phyloP scores from a whole-genome alignment of 306 rosid species.

The Begonia loranthoides region DNA sequence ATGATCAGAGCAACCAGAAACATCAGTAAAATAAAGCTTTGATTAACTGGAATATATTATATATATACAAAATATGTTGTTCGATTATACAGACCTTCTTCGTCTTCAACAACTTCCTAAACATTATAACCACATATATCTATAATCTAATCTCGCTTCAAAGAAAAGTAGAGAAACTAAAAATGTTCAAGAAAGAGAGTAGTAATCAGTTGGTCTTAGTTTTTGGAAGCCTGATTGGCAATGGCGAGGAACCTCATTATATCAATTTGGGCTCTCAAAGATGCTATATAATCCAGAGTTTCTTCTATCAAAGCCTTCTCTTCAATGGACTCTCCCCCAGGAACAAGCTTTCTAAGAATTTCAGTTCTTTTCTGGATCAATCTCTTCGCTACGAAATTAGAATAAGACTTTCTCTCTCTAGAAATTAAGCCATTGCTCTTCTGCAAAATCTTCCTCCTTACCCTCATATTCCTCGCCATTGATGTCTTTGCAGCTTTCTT shows the following conservation, averaged over 20 bases:
- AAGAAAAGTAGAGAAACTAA: no score
- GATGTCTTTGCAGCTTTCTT: constrained; percentile 1
- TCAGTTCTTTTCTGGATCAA: constrained; percentile 44
- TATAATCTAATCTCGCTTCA: no score
- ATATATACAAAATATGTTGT: no score
- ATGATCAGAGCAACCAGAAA: no score
- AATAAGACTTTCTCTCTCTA: not conserved
- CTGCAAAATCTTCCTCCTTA: constrained; percentile 11
- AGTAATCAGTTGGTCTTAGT: no score
- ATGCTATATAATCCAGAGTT: constrained; percentile 72
- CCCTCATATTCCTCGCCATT: not conserved
- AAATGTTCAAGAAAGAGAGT: no score
- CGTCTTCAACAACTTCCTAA: no score
- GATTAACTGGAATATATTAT: no score
- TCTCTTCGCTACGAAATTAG: constrained; percentile 26
- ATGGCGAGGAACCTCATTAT: constrained; percentile 48
- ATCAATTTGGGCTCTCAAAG: constrained; percentile 64
- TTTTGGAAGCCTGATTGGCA: constrained; percentile 13
- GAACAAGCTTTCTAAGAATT: constrained; percentile 45
- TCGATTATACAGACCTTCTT: no score
- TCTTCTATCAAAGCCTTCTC: constrained; percentile 50
- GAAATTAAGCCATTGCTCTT: constrained; percentile 15
- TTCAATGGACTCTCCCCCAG: constrained; percentile 62
- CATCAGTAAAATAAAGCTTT: no score
- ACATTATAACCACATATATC: no score